Percentiles rank a stretch among this genome's conserved stretches.
These are phyloP conservation scores for Monosporozyma servazzii DNA, from an alignment of 805 yeast genomes.

Conservation along the genomic window DNA sequence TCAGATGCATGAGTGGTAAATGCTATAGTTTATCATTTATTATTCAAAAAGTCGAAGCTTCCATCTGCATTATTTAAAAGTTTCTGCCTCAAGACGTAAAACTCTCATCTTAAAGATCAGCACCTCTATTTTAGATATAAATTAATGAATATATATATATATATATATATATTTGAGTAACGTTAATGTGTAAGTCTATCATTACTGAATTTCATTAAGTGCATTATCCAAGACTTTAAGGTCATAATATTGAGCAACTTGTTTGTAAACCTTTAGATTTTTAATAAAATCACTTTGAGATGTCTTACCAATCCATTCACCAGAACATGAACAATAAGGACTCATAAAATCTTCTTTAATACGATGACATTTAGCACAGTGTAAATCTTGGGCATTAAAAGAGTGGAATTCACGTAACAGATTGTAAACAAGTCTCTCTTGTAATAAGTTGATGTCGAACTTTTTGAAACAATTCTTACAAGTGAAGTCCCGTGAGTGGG, in stretches of 20 bases:
- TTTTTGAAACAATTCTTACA: conserved; percentile 60
- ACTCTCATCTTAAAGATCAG: neutral
- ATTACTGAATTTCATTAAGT: neutral
- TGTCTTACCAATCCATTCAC: conserved; percentile 62
- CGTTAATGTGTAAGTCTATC: neutral
- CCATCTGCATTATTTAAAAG: neutral
- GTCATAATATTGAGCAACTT: conserved; percentile 52
- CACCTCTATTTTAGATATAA: neutral
- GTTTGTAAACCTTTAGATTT: conserved; percentile 41
- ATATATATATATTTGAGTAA: neutral
- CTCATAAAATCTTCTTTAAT: conserved; percentile 63
- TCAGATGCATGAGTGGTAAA: conserved; percentile 22
- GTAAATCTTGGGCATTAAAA: conserved; percentile 71
- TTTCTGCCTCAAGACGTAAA: neutral
- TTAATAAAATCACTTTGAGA: conserved; percentile 36
- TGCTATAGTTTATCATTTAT: neutral
- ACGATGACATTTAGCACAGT: conserved; percentile 67
- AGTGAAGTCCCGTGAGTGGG: conserved; percentile 33
- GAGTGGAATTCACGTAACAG: conserved; percentile 45
- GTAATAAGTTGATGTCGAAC: conserved; percentile 60
- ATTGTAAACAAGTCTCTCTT: conserved; percentile 68
- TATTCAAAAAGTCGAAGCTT: neutral
- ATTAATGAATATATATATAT: neutral
- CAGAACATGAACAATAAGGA: conserved; percentile 78
- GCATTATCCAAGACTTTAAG: conserved; percentile 40